Base-by-base conservation (phyloP, 2,329 filamentous ascomycete genomes). In the Aspergillus oerlinghausenensis region DNA sequence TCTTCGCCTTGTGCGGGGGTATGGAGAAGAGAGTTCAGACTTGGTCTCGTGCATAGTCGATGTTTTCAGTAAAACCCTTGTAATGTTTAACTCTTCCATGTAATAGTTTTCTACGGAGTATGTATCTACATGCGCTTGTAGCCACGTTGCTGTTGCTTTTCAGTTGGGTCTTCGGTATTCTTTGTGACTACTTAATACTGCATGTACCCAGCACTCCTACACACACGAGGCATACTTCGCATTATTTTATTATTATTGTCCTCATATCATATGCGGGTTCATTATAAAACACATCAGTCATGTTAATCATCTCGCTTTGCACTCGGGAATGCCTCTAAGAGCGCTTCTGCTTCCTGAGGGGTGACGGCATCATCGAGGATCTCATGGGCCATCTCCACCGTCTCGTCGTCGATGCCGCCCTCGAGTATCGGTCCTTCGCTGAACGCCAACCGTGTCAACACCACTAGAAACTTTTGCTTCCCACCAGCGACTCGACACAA, bases 381-480 rank as follows among this genome's bases (percentile, higher is more conserved):
- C 67, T 89, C 85, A 64, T 93, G 87, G 3, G 94, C 93, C 73
- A 88, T 86, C 61, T 93, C 89, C 1, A 88, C 84, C 1, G 91
- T 90, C 61, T 90, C 89, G 28, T 88, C 84, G 38, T 89, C 88
- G 53, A 96, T 88, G 0, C 87, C 87, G 1, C 80, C 79, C 73
- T 97, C 92, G 28, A 95, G 80, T 10, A 94, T 82, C 8, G 89
- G 73, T 29, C 90, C 88, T 59, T 96, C 90, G 5, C 85, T 87
- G 70, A 96, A 97, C 0, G 90, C 91, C n/a, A 97, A 76, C 45
- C 93, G 78, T 0, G 90, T 92, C 48, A 99, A 77, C 2, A 86
- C 85, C 9, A 97, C 83, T 1, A 95, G 78, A 66, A 95, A 93
- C 52, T 92, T 91, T 67, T 96, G 91, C 52, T 85, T 84, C 0